Conservation (phyloP, 768 basidiomycete genomes). For the Tephrocybe sp. region DNA sequence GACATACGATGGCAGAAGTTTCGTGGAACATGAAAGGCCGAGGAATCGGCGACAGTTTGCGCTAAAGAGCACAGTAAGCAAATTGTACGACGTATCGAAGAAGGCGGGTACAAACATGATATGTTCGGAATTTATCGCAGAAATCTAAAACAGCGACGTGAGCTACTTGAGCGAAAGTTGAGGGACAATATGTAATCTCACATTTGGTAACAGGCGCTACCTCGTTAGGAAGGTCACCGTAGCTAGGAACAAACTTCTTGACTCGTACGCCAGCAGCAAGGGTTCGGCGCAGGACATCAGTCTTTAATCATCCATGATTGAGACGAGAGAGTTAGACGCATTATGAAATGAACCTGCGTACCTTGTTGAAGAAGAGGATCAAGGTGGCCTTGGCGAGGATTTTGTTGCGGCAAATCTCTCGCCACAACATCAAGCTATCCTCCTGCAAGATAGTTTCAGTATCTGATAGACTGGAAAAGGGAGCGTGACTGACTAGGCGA, state of each 20-base stretch:
- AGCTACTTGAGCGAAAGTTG: not conserved
- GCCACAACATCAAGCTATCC: conserved; percentile 75
- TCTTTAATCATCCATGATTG: conserved; percentile 18
- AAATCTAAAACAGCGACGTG: conserved; percentile 46
- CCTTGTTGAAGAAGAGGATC: conserved; percentile 81
- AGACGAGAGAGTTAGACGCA: not conserved
- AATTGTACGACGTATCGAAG: not conserved
- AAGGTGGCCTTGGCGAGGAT: conserved; percentile 61
- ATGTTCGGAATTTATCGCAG: conserved; percentile 63
- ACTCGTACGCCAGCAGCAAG: conserved; percentile 57
- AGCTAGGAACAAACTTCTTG: conserved; percentile 61
- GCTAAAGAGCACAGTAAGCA: conserved; percentile 31
- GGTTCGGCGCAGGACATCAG: conserved; percentile 57
- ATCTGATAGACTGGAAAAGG: not conserved
- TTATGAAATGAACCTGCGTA: no score
- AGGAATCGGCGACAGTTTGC: conserved; percentile 52
- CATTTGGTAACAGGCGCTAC: conserved; percentile 61
- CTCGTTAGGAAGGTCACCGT: conserved; percentile 59
- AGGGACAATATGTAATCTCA: conserved; percentile 31
- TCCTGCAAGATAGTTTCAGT: conserved; percentile 41
- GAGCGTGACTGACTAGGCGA: conserved; percentile 46
- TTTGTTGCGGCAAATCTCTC: conserved; percentile 63
- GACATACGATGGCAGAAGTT: conserved; percentile 68
- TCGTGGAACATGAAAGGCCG: conserved; percentile 69
- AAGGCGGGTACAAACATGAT: conserved; percentile 46